Evolutionary conservation across 352 stramenopile species (phyloP), one percentile per base, ranked within the genome.

Genomic region (Plasmopara muralis): DNA sequence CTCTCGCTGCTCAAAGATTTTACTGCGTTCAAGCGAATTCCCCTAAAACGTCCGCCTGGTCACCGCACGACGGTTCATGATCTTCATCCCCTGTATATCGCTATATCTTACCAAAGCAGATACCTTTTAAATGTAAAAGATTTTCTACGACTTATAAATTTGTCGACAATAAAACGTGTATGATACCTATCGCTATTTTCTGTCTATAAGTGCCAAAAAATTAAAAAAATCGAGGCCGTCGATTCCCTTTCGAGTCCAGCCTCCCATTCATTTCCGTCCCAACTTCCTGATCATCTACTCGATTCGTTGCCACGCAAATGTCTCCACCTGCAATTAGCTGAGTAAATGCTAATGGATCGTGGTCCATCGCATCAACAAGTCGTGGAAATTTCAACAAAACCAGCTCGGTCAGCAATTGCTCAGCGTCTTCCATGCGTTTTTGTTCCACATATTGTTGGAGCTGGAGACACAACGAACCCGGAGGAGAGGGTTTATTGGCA

Each of bases 321-420:
- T 77, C 67, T 51, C 62, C 64, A 18, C 66, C 70, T 6, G 68
- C 74, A 43, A 92, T 81, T 45, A 87, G 72, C 30, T 82, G 68
- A 30, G 81, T 78, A 54, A 92, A 88, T 33, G 76, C 66, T 15
- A 85, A 47, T 16, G 78, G 77, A 43, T 92, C 82, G 61, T 86
- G 80, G 38, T 92, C 82, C 73, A 89, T 87, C 13, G 79, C 82
- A 47, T 92, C 82, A 13, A 89, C 67, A 4, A 92, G 72, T 9
- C 62, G 55, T 15, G 81, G 73, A 44, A 89, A 89, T 46, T 79
- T 71, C 16, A 72, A 70, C 28, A 83, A 50, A 28, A 89, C 79
- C 15, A 85, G 63, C 44, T 87, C 64, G 1, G 70, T 69, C 9
- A 92, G 57, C 45, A 92, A 35, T 39, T 89, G 72, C 38, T 89